These are phyloP conservation scores for Pichia deserticola DNA, from an alignment of 805 yeast species.

Conservation along the genomic window DNA sequence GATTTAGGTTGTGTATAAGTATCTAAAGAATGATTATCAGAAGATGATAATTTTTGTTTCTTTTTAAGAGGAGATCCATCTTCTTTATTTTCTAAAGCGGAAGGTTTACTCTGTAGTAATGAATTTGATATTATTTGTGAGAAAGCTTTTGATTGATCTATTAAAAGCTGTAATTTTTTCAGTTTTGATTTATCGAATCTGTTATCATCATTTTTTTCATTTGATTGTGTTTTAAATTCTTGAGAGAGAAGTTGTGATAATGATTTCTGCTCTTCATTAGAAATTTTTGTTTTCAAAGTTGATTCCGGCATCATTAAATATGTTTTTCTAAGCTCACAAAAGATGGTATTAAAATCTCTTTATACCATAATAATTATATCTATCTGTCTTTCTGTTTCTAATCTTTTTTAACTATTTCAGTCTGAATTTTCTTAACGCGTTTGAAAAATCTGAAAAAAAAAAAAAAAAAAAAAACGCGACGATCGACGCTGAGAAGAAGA, in stretches of 20 bases:
- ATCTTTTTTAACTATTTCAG: too few relatives aligned
- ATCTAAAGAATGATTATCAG: constrained; percentile 2
- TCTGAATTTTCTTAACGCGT: background rate
- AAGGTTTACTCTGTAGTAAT: constrained; percentile 35
- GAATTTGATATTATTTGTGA: constrained; percentile 82
- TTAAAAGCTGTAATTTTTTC: constrained; percentile 60
- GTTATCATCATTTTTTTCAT: constrained; percentile 24
- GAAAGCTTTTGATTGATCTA: constrained; percentile 83
- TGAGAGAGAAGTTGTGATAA: constrained; percentile 4
- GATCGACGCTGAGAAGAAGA: background rate
- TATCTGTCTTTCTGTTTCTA: too few relatives aligned
- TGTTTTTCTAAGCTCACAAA: background rate
- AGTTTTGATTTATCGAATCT: constrained; percentile 38
- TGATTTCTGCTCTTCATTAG: constrained; percentile 3
- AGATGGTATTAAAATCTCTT: too few relatives aligned
- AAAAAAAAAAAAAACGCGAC: background rate
- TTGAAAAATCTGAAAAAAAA: background rate
- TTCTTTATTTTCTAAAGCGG: constrained; percentile 22
- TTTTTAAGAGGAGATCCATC: constrained; percentile 6
- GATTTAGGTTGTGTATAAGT: constrained; percentile 42
- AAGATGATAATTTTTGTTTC: background rate
- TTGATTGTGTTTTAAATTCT: constrained; percentile 11
- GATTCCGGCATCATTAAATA: background rate
- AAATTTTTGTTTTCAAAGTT: too few relatives aligned
- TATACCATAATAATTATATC: too few relatives aligned